Percentiles rank a stretch among this genome's conserved stretches.
Conservation (phyloP, 2,329 filamentous ascomycete species). For the Diaporthe vexans region DNA sequence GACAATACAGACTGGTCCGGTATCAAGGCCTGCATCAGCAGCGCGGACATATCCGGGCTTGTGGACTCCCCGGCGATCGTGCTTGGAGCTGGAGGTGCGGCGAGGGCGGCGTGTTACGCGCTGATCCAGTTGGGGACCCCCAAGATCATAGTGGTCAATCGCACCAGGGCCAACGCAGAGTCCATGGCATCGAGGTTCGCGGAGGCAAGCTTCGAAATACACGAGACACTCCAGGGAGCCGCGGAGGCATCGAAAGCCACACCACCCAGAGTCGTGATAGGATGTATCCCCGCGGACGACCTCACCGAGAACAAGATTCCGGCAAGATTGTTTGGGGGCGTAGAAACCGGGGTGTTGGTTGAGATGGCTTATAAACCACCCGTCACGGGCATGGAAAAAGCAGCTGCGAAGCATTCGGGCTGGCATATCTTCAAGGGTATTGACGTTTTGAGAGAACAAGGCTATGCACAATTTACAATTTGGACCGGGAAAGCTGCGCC, state of each 20-base stretch:
- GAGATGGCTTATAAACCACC: slow-evolving; percentile 15
- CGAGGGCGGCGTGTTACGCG: slow-evolving; percentile 18
- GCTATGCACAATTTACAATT: slow-evolving; percentile 13
- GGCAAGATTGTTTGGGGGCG: not conserved
- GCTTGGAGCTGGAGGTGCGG: slow-evolving; percentile 2
- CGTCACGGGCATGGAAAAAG: slow-evolving; percentile 11
- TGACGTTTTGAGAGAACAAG: slow-evolving; percentile 17
- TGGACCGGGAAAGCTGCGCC: slow-evolving; percentile 15
- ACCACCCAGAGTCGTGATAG: not conserved
- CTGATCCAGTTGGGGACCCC: not conserved
- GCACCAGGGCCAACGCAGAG: slow-evolving; percentile 16
- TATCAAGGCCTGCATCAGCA: slow-evolving; percentile 5
- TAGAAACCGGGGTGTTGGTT: not conserved
- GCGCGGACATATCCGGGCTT: not conserved
- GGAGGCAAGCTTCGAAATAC: not conserved
- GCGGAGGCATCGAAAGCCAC: not conserved
- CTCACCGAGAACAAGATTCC: slow-evolving; percentile 15
- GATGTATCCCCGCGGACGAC: slow-evolving; percentile 16
- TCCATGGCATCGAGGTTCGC: slow-evolving; percentile 8
- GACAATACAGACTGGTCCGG: slow-evolving; percentile 15
- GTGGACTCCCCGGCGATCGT: not conserved
- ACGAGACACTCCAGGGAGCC: not conserved
- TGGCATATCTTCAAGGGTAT: slow-evolving; percentile 11
- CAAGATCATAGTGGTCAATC: slow-evolving; percentile 7
- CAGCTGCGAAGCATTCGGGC: not conserved